Evolutionary conservation across 768 basidiomycete genomes (phyloP), one percentile per base, ranked within the genome.

Genomic region (Boletus reticuloceps): DNA sequence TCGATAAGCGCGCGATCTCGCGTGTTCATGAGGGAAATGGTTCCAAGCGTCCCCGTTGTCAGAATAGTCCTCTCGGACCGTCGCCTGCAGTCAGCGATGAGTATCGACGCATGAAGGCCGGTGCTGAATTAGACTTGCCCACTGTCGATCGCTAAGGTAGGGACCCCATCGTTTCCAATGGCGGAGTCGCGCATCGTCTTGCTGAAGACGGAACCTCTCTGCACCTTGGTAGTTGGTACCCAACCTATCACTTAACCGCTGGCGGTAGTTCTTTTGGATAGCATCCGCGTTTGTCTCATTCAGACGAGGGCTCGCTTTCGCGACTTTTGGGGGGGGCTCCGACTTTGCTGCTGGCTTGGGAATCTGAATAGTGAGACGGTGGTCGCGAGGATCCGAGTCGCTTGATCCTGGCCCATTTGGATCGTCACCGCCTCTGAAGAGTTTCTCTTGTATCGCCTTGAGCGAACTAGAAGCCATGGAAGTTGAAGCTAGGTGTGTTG

Each of bases 91-190:
- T 41, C 8, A 53, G 19, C 44, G 52, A 27, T 68, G 51, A 56
- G 53, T 53, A 64, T 52, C 43, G 20, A 51, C 44, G 34, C 7
- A 53, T 14, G 31, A 27, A 40, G 7, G 48, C 4, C 16, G 31
- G 19, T 25, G 17, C 20, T n/a, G 67, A 20, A 27, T 38, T 22
- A 19, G 3, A 29, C 87, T 60, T 58, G 93, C 96, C 97, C 97
- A 99, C 79, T 98, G 97, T 55, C 97, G 81, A 73, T 99, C 97
- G 55, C 88, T 88, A 50, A 99, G 81, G 76, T 99, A 99, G 16
- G 97, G 97, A 19, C 97, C 97, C 96, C 96, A 98, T 63, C 92
- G 81, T 74, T 98, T 98, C 97, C 97, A 99, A 72, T 98, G 95
- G 47, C 80, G 80, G 60, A 91, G 86, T 61, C 83, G 87, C 47